Base-by-base conservation (phyloP, 495 filamentous ascomycete genomes). In the Tuber microsphaerosporum region DNA sequence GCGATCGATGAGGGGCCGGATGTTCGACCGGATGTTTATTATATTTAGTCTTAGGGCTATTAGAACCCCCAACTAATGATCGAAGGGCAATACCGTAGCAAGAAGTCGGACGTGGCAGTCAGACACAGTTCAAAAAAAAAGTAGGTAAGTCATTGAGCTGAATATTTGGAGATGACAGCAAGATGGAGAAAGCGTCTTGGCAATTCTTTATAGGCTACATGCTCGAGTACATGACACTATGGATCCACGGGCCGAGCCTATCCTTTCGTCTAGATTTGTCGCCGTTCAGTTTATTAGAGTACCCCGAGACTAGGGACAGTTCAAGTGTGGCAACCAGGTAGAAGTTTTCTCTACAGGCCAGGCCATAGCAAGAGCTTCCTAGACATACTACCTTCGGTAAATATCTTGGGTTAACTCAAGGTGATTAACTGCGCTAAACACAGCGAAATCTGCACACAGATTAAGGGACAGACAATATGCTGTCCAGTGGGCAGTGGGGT, bases 91-190 rank as follows among this genome's bases (percentile, higher is more conserved):
- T 65, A 8, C 26, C 56, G 26, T 65, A 34, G 17, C 56, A 26
- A 34, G n/a, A 65, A 26, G 56, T 65, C 56, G 56, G 17, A 65
- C 56, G 56, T 65, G 56, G 56, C 56, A 65, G 26, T 65, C 56
- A 61, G 56, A 26, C 26, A 65, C 56, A 17, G 26, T 65, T 65
- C 26, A 65, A 17, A 31, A 31, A 26, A 34, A 65, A 65, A 19
- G 34, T 65, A 12, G 6, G 5, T 14, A 34, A 19, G 56, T 8
- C 14, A 34, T 65, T 34, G 12, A 65, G 14, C 56, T 65, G 26
- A 34, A 17, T 9, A 6, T 31, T 65, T 34, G 56, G 26, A 34
- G 56, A 65, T 16, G 56, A 34, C 26, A 31, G 31, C 26, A 19
- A 19, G 56, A 65, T 34, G 26, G 26, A 34, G 56, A 31, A 31